Evolutionary conservation across 352 stramenopile species (phyloP), one percentile per base, ranked within the genome.

Genomic region (Globisporangium takayamanum): DNA sequence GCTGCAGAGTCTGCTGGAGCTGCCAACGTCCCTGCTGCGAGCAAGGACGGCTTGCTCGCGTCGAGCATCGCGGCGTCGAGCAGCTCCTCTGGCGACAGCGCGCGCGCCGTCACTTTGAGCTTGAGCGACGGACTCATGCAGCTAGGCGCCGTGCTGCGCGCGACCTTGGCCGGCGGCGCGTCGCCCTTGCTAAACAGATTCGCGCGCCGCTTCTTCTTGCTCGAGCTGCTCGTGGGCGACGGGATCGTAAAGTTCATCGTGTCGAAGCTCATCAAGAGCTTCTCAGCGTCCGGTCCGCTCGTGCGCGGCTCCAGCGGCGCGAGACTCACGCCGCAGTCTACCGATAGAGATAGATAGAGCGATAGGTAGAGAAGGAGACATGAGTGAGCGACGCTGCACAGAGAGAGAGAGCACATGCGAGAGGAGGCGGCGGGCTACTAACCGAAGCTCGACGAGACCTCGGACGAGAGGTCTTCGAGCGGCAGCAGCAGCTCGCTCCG

Each of bases 181-280:
- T 76, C 39, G 39, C 39, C 77, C 30, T 74, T 70, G 12, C 57
- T 60, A 45, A 87, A 84, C 45, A 74, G 46, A 46, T 64, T 72
- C 1, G 62, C 62, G 25, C 76, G 50, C 12, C 50, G 72, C 50
- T 78, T 80, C 63, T 80, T 74, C 44, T 60, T 76, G 47, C 66
- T 85, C 2, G 78, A 81, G 46, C 68, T 73, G 55, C 68, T 88
- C 20, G 81, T 90, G 7, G 84, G 84, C 30, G 84, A 93, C 53
- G 84, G 84, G 55, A 88, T 87, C 47, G 74, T 84, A 56, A 91
- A 93, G 57, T 78, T 71, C 84, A 93, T 93, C 45, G 84, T 93
- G 57, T 93, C 84, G 63, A 93, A 93, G 66, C 84, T 91, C 84
- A 93, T 93, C 57, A 93, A 68, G 56, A 93, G 76, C 74, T 84